Evolutionary conservation across 371 early-diverging fungal genomes (phyloP).

Genomic region (Mortierella sp.): DNA sequence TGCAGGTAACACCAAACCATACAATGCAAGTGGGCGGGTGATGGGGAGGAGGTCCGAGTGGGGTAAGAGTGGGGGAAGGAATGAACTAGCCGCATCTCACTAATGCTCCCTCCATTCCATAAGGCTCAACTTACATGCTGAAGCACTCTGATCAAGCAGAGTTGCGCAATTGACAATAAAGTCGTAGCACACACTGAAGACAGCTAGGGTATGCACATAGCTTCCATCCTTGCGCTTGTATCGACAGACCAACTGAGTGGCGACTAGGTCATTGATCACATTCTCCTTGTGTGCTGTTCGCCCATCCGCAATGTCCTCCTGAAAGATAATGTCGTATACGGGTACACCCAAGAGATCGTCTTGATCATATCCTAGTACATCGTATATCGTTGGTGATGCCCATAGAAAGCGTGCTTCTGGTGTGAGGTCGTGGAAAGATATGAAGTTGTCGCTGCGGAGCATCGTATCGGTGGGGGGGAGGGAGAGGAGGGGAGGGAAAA

Average conservation of each 20-base stretch:
- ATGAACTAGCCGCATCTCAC: no score
- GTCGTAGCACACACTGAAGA: constrained; percentile 19
- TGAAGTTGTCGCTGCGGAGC: constrained; percentile 38
- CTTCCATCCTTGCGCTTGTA: constrained; percentile 14
- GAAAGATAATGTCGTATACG: constrained; percentile 56
- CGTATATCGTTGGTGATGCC: constrained; percentile 59
- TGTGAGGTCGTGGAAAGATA: constrained; percentile 64
- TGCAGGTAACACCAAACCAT: no score
- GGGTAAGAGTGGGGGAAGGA: neutral
- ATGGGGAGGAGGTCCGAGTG: no score
- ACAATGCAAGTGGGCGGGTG: no score
- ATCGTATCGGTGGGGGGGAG: neutral
- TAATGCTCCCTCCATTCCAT: neutral
- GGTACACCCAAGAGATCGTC: constrained; percentile 58
- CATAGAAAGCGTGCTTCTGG: constrained; percentile 57
- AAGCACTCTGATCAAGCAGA: neutral
- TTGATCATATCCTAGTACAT: constrained; percentile 59
- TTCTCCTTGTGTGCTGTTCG: constrained; percentile 51
- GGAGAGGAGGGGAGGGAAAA: neutral
- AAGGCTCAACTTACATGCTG: constrained; percentile 4
- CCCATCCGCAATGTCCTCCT: constrained; percentile 46
- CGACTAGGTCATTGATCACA: constrained; percentile 58
- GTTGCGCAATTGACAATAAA: constrained; percentile 12
- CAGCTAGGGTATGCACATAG: neutral
- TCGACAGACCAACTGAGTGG: constrained; percentile 12